Base-by-base conservation (phyloP, 1,284 basidiomycete species). In the Moniliophthora roreri region DNA sequence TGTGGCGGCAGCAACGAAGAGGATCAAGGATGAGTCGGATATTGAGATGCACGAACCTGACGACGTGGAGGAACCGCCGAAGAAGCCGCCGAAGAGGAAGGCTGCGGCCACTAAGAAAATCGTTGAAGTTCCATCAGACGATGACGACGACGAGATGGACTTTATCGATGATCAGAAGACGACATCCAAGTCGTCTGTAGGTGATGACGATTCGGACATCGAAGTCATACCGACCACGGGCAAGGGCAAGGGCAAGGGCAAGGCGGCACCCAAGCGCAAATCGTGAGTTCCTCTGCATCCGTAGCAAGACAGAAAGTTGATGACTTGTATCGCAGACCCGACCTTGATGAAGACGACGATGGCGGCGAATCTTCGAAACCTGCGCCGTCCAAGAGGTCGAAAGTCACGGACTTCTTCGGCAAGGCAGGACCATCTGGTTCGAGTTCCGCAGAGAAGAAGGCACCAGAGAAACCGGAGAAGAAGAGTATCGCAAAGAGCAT, bases 321-420 rank as follows among this genome's bases (percentile, higher is more conserved):
- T 8, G n/a, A 24, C n/a, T 50, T 9, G 74, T 49, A 62, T 64
- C 38, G 63, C 60, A 53, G 61, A 20, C 34, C 59, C 23, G 70
- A 68, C 7, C 69, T 67, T 3, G 71, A 73, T 9, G 76, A 78
- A 38, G 78, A 77, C 38, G 65, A 68, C 13, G 79, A 77, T 9
- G 74, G 74, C 37, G 70, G 20, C 16, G 48, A 48, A 13, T 50
- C 46, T 26, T 34, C 46, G 10, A 36, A 40, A 11, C 26, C 45
- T 16, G 26, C 77, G 11, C 54, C 64, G 4, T 63, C 73, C 0
- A 79, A 79, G 68, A 84, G 81, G 66, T 73, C 73, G 58, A 80
- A 79, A 56, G 73, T 84, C 35, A 78, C 81, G 1, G 82, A 86
- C 61, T 85, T 84, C 69, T 84, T 87, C 54, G 73, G 73, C 41